A percentile compares a stretch with the other conserved stretches of the same genome.
phyloP scores from a whole-genome alignment of 139 green algal genomes.

The Micractinium conductrix region DNA sequence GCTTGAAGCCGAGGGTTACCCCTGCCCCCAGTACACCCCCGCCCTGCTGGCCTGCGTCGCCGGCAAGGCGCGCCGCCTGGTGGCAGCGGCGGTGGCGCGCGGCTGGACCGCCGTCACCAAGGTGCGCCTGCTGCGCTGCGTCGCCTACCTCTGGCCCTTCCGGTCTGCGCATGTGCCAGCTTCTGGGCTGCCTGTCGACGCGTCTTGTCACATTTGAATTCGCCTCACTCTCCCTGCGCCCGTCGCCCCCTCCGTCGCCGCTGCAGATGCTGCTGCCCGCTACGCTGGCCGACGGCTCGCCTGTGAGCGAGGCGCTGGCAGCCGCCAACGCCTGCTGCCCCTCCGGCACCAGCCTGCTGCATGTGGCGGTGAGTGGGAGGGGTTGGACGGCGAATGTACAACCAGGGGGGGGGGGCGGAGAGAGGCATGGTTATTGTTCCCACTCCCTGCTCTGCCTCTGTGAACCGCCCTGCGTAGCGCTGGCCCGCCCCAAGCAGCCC shows the following conservation, averaged over 20 bases:
- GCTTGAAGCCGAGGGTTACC: not conserved
- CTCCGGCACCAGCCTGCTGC: slow-evolving; percentile 31
- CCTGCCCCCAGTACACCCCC: not conserved
- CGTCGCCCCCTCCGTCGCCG: not conserved
- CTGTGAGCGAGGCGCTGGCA: slow-evolving; percentile 17
- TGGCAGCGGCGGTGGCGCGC: slow-evolving; percentile 10
- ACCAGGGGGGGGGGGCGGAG: too few species aligned
- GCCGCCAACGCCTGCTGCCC: slow-evolving; percentile 5
- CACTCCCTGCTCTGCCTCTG: too few species aligned
- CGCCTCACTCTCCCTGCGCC: not conserved
- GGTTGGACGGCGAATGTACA: too few species aligned
- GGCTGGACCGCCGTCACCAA: slow-evolving; percentile 27
- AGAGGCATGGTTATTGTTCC: too few species aligned
- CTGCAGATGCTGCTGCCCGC: slow-evolving; percentile 42
- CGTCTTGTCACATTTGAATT: too few species aligned
- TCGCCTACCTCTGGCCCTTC: not conserved
- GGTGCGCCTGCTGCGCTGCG: not conserved
- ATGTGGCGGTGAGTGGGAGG: too few species aligned
- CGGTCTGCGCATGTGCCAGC: not conserved
- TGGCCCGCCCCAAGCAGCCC: too few species aligned
- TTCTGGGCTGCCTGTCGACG: not conserved
- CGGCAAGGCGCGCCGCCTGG: slow-evolving; percentile 19
- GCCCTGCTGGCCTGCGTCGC: slow-evolving; percentile 15
- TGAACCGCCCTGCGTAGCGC: too few species aligned
- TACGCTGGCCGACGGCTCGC: not conserved